Conservation (phyloP, 179 eudicot species). For the Corrigiola litoralis region DNA sequence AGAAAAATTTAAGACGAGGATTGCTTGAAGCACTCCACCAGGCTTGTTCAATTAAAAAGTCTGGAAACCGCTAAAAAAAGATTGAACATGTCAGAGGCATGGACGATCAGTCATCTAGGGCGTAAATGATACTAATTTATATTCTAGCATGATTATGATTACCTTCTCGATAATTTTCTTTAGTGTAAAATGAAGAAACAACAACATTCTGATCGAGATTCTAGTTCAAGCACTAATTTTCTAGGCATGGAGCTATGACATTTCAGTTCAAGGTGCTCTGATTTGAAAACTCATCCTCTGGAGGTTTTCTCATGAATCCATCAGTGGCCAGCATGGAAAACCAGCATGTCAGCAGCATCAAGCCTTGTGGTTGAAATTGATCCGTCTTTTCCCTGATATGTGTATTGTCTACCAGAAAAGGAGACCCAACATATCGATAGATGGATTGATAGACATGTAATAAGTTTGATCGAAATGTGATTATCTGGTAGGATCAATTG, state of each 20-base stretch:
- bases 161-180: constrained; percentile 88
- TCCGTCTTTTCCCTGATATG: constrained; percentile 36
- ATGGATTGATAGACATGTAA: too few relatives aligned
- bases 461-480: too few relatives aligned
- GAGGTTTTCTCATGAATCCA: constrained; percentile 96
- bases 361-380: constrained; percentile 58
- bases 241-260: not conserved
- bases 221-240: not conserved
- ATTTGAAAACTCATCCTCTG: constrained; percentile 45
- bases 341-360: constrained; percentile 77
- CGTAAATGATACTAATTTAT: too few relatives aligned
- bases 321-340: constrained; percentile 97
- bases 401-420: constrained; percentile 71
- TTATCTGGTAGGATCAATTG: too few relatives aligned
- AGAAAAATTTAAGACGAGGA: too few relatives aligned
- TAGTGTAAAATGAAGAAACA: constrained; percentile 33
- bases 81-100: too few relatives aligned
- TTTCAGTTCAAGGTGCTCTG: not conserved
- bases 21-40: too few relatives aligned
- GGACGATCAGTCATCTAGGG: too few relatives aligned
- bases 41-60: too few relatives aligned
- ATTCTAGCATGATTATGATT: constrained; percentile 58
- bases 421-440: constrained; percentile 71
- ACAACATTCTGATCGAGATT: not conserved
- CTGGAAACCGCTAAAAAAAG: too few relatives aligned